Conservation (phyloP, 2,329 filamentous ascomycete genomes). For the Pseudopithomyces chartarum region DNA sequence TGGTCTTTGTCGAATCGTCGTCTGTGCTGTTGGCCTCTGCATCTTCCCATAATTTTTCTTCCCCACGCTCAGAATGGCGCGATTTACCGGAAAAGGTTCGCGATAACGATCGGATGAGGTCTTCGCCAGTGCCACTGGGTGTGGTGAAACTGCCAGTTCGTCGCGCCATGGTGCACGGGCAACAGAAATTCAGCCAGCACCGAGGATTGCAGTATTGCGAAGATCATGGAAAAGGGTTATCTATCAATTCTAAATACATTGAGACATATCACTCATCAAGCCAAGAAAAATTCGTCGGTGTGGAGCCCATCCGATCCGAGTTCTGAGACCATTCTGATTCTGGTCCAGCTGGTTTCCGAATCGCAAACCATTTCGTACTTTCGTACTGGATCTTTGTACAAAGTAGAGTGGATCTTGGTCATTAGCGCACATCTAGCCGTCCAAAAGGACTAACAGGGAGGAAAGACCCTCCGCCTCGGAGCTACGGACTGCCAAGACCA, state of each 20-base stretch:
- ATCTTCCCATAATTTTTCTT: neutral
- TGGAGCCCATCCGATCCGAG: neutral
- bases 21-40: neutral
- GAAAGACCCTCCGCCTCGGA: neutral
- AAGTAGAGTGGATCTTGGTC: neutral
- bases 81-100: neutral
- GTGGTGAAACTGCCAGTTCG: neutral
- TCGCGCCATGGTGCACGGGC: slow-evolving; percentile 1
- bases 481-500: neutral
- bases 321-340: neutral
- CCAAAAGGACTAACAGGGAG: neutral
- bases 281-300: neutral
- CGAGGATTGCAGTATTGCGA: neutral
- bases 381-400: neutral
- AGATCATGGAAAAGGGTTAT: neutral
- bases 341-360: neutral
- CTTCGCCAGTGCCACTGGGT: neutral
- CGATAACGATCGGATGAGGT: neutral
- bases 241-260: neutral
- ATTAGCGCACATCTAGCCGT: neutral
- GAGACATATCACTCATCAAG: neutral
- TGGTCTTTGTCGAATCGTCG: slow-evolving; percentile 1
- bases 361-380: neutral
- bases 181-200: neutral
- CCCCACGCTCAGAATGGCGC: neutral